Base-by-base conservation (phyloP, 192 early-diverging fungal species). In the Mortierella hygrophila region DNA sequence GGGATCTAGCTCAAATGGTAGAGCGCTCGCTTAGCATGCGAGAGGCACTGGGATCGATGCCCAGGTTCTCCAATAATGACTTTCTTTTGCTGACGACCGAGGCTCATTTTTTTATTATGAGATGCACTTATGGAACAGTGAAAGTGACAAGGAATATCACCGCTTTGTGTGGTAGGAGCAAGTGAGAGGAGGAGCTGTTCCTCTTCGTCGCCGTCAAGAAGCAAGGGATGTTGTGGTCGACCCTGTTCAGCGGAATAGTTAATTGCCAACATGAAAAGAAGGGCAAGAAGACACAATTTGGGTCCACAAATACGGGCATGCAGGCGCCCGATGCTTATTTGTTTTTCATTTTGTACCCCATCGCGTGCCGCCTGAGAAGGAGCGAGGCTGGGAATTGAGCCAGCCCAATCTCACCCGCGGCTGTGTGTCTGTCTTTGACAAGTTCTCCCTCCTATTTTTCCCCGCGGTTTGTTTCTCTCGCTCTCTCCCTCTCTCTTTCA, bases 401-500 rank as follows among this genome's bases (percentile, higher is more conserved):
- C 55, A 57, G 23, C 55, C 55, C 21, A 23, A 26, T 7, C 55
- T 23, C 6, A 26, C 55, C 55, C 55, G 55, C 55, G 55, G 55
- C 55, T 57, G n/a, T 57, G n/a, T 57, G 55, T 54, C 52, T 8
- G 55, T 8, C 2, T 5, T 7, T 3, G 16, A 21, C 52, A 46
- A 46, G 52, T 23, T 55, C n/a, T 57, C 55, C 6, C n/a, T 23
- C 16, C 9, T 57, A 1, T 57, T 54, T 57, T 57, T 57, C 54
- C n/a, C 8, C 55, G 7, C n/a, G n/a, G 26, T 57, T 6, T 57
- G 26, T 26, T 57, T 38, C 49, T 52, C 68, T 35, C 40, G 40
- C 60, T 37, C 74, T 52, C 29, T 74, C 42, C 40, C 20, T 74
- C 37, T 71, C n/a, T 38, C 32, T 40, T 65, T 72, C 75, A 35